phyloP scores from a whole-genome alignment of 306 rosid species.

The Delonix regia region DNA sequence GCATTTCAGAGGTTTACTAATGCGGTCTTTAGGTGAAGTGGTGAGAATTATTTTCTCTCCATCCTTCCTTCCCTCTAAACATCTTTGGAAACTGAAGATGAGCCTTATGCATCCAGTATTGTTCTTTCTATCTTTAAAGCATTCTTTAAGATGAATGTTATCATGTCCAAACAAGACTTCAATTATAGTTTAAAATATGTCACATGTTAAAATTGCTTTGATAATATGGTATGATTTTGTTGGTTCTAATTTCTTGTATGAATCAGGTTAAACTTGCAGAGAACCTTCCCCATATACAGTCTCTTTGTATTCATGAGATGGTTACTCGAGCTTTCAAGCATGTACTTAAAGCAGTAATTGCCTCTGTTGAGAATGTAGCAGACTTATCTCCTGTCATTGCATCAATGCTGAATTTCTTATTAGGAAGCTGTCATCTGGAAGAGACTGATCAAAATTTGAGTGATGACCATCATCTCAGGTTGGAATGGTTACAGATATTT shows the following conservation, averaged over 20 bases:
- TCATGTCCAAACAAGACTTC: background rate
- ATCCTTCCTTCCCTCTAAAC: background rate
- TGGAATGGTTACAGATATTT: conserved; percentile 65
- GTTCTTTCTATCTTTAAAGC: conserved; percentile 2
- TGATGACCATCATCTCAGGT: conserved; percentile 55
- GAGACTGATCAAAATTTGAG: conserved; percentile 44
- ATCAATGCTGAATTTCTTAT: conserved; percentile 67
- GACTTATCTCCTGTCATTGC: conserved; percentile 69
- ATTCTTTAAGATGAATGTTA: background rate
- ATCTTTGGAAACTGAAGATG: conserved; percentile 15
- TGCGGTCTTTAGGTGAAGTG: conserved; percentile 87
- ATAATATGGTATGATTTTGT: background rate
- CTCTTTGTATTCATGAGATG: conserved; percentile 96
- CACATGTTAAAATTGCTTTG: background rate
- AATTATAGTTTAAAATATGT: background rate
- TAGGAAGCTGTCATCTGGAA: conserved; percentile 56
- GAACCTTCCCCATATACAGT: conserved; percentile 91
- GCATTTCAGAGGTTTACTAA: conserved; percentile 89
- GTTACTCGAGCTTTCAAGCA: conserved; percentile 91
- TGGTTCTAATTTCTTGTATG: conserved; percentile 43
- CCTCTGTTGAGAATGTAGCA: conserved; percentile 54
- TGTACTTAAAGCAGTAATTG: conserved; percentile 68
- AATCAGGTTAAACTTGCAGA: conserved; percentile 81
- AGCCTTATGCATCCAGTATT: background rate
- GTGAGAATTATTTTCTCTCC: conserved; percentile 51